Conservation (phyloP, 805 yeast species). For the Metschnikowia vanudenii region DNA sequence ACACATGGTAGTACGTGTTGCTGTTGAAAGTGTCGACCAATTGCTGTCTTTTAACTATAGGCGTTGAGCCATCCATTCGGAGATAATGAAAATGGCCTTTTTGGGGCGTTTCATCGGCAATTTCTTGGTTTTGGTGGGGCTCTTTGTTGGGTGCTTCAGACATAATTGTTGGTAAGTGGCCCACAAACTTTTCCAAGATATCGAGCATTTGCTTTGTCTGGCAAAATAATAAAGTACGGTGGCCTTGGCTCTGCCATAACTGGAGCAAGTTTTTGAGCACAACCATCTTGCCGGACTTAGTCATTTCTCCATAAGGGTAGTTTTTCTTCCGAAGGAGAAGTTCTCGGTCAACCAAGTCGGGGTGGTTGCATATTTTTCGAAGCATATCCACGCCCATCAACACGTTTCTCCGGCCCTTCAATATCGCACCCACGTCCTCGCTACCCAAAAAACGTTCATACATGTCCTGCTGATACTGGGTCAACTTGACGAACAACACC, state of each 20-base stretch:
- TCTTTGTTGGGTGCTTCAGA: background rate
- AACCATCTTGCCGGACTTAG: slow-evolving; percentile 84
- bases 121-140: slow-evolving; percentile 1
- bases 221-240: slow-evolving; percentile 80
- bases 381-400: slow-evolving; percentile 86
- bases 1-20: slow-evolving; percentile 56
- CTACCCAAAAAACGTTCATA: slow-evolving; percentile 75
- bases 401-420: slow-evolving; percentile 75
- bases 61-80: slow-evolving; percentile 94
- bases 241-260: slow-evolving; percentile 74
- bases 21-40: slow-evolving; percentile 80
- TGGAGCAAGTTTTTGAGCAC: slow-evolving; percentile 74
- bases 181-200: slow-evolving; percentile 70
- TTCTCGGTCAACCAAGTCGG: slow-evolving; percentile 67
- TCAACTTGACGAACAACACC: slow-evolving; percentile 87
- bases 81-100: slow-evolving; percentile 60
- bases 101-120: no score
- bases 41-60: slow-evolving; percentile 69
- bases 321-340: slow-evolving; percentile 31
- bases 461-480: slow-evolving; percentile 68
- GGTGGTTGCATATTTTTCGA: slow-evolving; percentile 94
- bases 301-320: slow-evolving; percentile 53
- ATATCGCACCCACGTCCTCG: slow-evolving; percentile 68
- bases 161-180: slow-evolving; percentile 24
- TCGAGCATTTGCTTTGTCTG: slow-evolving; percentile 94